phyloP scores from a whole-genome alignment of 129 eudicot species.

The Pseudognaphalium luteoalbum region DNA sequence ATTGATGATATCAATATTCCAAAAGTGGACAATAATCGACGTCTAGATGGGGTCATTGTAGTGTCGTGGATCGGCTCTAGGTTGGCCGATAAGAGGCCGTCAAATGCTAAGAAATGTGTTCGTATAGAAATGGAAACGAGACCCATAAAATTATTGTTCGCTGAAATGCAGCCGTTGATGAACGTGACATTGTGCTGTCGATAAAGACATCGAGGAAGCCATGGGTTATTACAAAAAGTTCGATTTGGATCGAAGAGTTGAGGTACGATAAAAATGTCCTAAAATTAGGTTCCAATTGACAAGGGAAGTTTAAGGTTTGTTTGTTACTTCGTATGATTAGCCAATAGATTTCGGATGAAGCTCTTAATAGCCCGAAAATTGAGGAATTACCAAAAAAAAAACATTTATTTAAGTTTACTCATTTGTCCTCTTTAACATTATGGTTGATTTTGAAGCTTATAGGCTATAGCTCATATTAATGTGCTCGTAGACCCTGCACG shows the following conservation, averaged over 20 bases:
- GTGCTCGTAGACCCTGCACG: too few species aligned
- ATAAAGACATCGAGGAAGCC: conserved; percentile 22
- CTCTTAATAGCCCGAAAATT: neutral
- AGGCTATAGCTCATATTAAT: too few species aligned
- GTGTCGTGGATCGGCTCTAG: conserved; percentile 10
- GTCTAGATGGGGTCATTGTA: conserved; percentile 38
- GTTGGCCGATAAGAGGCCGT: conserved; percentile 19
- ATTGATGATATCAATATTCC: conserved; percentile 40
- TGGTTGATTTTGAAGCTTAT: neutral
- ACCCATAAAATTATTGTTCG: conserved; percentile 34
- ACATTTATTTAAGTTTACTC: too few species aligned
- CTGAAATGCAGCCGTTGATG: conserved; percentile 28
- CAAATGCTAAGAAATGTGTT: conserved; percentile 38
- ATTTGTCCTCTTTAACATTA: neutral
- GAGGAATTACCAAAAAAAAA: neutral
- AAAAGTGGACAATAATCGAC: conserved; percentile 46
- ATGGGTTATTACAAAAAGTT: conserved; percentile 23
- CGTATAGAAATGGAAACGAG: conserved; percentile 35
- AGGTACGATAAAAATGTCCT: conserved; percentile 24
- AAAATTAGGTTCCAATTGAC: conserved; percentile 34
- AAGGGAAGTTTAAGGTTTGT: conserved; percentile 16
- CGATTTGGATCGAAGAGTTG: neutral
- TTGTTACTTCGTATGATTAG: neutral
- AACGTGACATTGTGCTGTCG: conserved; percentile 19
- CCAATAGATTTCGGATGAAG: conserved; percentile 30